Conservation (phyloP, 2,329 filamentous ascomycete genomes). For the Apiospora malaysiana region DNA sequence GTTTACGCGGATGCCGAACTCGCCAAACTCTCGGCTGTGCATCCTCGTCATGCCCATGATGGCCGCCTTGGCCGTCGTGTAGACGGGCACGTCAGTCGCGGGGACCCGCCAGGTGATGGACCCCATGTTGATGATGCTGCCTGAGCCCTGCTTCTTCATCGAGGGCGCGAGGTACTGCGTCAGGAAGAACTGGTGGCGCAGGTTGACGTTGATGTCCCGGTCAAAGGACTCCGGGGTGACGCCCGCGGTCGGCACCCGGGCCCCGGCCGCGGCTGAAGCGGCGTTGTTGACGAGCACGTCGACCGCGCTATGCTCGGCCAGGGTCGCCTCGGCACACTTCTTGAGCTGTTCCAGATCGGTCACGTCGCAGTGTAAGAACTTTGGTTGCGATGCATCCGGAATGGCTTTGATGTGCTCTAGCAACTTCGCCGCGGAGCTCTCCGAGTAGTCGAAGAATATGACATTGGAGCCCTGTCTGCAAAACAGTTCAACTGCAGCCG, state of each 20-base stretch:
- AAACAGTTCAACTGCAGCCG: slow-evolving; percentile 50
- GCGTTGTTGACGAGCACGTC: slow-evolving; percentile 48
- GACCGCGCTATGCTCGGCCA: slow-evolving; percentile 36
- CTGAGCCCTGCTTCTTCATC: slow-evolving; percentile 38
- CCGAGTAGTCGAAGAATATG: slow-evolving; percentile 49
- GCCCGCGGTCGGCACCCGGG: slow-evolving; percentile 38
- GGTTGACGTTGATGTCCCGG: slow-evolving; percentile 49
- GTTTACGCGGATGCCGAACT: slow-evolving; percentile 48
- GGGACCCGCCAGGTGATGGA: slow-evolving; percentile 47
- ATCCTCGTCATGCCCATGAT: slow-evolving; percentile 46
- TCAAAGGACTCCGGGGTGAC: slow-evolving; percentile 51
- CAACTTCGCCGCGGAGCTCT: slow-evolving; percentile 39
- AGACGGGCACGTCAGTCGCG: slow-evolving; percentile 38
- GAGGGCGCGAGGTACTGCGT: slow-evolving; percentile 45
- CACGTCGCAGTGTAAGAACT: slow-evolving; percentile 50
- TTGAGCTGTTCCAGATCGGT: slow-evolving; percentile 43
- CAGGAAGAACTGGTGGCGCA: slow-evolving; percentile 51
- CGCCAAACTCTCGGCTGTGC: slow-evolving; percentile 45
- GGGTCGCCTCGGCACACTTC: slow-evolving; percentile 40
- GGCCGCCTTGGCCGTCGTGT: slow-evolving; percentile 47
- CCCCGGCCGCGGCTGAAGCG: slow-evolving; percentile 32
- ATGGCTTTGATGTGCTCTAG: slow-evolving; percentile 34
- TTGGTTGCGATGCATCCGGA: slow-evolving; percentile 36
- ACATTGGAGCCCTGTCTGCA: slow-evolving; percentile 51
- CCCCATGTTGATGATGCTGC: slow-evolving; percentile 49